phyloP scores from a whole-genome alignment of 305 asterid species.

The Solanum hybrid region DNA sequence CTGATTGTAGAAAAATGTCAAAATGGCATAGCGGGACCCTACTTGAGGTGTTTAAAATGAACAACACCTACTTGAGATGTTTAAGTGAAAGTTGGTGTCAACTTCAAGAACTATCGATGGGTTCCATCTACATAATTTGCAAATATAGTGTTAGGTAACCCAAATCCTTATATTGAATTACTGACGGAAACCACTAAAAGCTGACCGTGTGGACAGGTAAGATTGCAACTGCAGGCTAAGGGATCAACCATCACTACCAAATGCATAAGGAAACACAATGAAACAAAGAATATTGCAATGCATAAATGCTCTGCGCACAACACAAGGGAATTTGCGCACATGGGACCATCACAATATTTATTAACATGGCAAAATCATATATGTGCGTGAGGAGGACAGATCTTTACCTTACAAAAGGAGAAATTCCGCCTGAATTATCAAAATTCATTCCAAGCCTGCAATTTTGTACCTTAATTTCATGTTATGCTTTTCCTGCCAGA shows the following conservation, averaged over 20 bases:
- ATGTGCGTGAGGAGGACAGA: background rate
- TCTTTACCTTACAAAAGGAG: background rate
- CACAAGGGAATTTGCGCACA: background rate
- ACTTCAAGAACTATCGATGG: background rate
- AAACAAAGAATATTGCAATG: background rate
- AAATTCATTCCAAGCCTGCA: conserved; percentile 25
- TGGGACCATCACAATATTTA: background rate
- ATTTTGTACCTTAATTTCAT: conserved; percentile 27
- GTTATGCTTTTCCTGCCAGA: conserved; percentile 20
- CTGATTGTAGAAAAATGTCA: background rate
- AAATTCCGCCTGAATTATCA: background rate
- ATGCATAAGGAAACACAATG: background rate
- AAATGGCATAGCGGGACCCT: background rate
- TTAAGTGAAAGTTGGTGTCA: background rate
- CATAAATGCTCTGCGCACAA: background rate
- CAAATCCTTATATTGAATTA: background rate
- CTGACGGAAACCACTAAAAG: background rate
- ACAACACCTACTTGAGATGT: background rate
- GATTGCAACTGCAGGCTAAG: background rate
- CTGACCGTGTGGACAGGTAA: background rate
- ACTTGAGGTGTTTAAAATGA: background rate
- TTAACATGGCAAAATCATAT: background rate
- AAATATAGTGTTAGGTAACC: background rate
- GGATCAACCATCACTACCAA: background rate
- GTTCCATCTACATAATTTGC: background rate